Conservation (phyloP, 1,139 yeast species). For the Candida tetrigidarum region DNA sequence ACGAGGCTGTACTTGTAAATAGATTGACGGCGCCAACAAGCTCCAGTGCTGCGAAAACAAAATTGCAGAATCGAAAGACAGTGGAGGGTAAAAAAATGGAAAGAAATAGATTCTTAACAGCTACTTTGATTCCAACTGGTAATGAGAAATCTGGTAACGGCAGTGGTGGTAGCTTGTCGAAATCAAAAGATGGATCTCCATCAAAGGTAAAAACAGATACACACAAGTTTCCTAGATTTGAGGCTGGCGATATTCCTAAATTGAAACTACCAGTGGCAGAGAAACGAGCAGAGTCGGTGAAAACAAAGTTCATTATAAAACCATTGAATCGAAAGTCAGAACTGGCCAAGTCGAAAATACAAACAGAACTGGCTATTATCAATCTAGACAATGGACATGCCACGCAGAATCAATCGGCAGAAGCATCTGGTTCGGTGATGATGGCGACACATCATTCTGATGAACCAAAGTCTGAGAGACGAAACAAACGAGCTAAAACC, state of each 20-base stretch:
- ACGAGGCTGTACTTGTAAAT: constrained; percentile 12
- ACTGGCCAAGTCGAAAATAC: not conserved
- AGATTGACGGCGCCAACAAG: constrained; percentile 33
- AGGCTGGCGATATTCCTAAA: constrained; percentile 23
- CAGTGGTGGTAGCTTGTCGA: not conserved
- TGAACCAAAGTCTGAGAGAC: constrained; percentile 8
- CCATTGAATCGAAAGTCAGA: constrained; percentile 25
- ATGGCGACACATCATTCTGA: not conserved
- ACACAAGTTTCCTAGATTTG: constrained; percentile 19
- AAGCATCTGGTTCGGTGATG: too few relatives aligned
- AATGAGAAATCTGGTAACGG: too few relatives aligned
- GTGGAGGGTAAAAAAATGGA: constrained; percentile 11
- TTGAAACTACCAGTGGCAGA: constrained; percentile 37
- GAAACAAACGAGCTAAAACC: constrained; percentile 18
- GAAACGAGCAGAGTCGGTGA: constrained; percentile 30
- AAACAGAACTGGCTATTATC: not conserved
- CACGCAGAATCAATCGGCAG: too few relatives aligned
- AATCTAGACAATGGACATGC: not conserved
- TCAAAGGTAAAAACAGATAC: constrained; percentile 4
- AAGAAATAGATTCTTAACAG: constrained; percentile 40
- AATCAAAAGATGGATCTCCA: constrained; percentile 9
- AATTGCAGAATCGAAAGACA: constrained; percentile 7
- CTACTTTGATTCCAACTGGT: constrained; percentile 31
- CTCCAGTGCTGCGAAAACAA: constrained; percentile 33
- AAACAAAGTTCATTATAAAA: constrained; percentile 31